Conservation (phyloP, 2,329 filamentous ascomycete species). For the Colletotrichum sojae region DNA sequence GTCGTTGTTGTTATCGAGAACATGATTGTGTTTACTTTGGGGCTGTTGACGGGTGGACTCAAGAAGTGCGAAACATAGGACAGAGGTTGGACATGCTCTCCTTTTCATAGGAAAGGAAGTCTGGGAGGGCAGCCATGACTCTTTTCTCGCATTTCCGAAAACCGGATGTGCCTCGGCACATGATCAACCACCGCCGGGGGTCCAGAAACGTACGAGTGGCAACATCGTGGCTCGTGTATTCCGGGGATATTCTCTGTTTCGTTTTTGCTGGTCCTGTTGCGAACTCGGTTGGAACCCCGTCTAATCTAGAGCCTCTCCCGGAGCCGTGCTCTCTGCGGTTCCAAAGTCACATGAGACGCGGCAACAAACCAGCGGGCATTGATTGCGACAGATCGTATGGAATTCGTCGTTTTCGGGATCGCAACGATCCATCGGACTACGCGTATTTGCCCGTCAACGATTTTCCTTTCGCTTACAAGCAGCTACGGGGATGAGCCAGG, state of each 20-base stretch:
- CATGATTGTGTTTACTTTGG: background rate
- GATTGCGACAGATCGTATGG: background rate
- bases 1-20: slow-evolving; percentile 10
- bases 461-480: too few relatives aligned
- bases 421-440: slow-evolving; percentile 2
- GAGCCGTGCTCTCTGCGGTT: background rate
- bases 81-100: too few relatives aligned
- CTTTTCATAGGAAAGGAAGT: too few relatives aligned
- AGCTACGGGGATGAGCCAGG: too few relatives aligned
- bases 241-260: background rate
- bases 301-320: background rate
- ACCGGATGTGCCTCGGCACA: slow-evolving; percentile 18
- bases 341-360: background rate
- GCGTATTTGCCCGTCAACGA: background rate
- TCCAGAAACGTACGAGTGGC: background rate
- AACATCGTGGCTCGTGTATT: slow-evolving; percentile 18
- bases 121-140: too few relatives aligned
- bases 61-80: too few relatives aligned
- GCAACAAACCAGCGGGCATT: background rate
- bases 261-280: too few relatives aligned
- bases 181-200: background rate
- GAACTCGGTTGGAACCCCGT: background rate
- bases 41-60: too few relatives aligned
- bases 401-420: slow-evolving; percentile 10
- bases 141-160: background rate